Evolutionary conservation across 305 asterid species (phyloP).

Genomic region (Lippia alba): DNA sequence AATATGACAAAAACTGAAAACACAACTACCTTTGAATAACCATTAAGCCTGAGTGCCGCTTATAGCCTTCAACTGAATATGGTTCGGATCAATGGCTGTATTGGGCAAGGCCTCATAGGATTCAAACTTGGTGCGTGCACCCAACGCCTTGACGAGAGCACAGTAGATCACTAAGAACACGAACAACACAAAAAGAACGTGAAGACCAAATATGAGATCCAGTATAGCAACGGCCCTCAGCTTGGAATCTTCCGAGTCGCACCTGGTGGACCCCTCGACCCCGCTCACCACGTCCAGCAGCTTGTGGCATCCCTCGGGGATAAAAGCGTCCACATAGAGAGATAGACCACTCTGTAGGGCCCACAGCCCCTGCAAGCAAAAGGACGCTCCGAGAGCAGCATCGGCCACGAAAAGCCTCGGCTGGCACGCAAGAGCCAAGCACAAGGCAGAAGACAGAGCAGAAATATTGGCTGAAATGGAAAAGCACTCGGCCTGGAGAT

Average conservation of each 20-base stretch:
- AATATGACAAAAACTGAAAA: too few relatives aligned
- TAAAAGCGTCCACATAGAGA: constrained; percentile 84
- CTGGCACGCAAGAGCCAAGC: constrained; percentile 62
- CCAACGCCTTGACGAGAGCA: constrained; percentile 62
- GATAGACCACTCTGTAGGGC: constrained; percentile 88
- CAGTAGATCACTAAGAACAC: constrained; percentile 60
- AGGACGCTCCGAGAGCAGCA: constrained; percentile 65
- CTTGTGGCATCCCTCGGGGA: constrained; percentile 97
- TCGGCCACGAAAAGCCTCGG: constrained; percentile 69
- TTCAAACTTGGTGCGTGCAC: constrained; percentile 68
- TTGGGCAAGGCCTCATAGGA: constrained; percentile 78
- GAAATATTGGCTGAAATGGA: constrained; percentile 63
- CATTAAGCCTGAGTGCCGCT: constrained; percentile 85
- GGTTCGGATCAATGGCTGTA: constrained; percentile 61
- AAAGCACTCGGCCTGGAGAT: constrained; percentile 81
- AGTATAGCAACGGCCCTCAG: constrained; percentile 85
- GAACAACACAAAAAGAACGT: constrained; percentile 69
- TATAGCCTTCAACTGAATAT: constrained; percentile 88
- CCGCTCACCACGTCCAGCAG: constrained; percentile 90
- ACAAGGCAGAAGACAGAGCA: constrained; percentile 54
- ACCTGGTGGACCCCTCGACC: constrained; percentile 94
- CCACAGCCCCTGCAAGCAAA: constrained; percentile 91
- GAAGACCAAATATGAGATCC: constrained; percentile 75
- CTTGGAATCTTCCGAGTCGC: constrained; percentile 93
- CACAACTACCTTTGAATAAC: not conserved